Evolutionary conservation across 1,284 basidiomycete species (phyloP), one percentile per base, ranked within the genome.

Genomic region (Puccinia brachypodii): DNA sequence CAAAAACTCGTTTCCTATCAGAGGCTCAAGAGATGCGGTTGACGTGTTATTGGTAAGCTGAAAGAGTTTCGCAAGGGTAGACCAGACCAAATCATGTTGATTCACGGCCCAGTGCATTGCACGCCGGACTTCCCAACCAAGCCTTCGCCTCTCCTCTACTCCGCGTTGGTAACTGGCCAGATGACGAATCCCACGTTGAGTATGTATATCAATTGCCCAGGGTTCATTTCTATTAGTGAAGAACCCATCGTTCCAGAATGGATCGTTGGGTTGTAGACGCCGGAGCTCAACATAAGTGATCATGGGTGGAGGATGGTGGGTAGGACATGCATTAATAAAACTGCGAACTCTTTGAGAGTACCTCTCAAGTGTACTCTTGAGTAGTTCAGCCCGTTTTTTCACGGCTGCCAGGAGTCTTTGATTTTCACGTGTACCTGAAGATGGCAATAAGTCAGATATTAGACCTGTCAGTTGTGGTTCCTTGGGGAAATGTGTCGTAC

Each of bases 71-170:
- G 56, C 8, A 6, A 58, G 22, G 4, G 14, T 6, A 25, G 56
- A 28, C 56, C 56, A 58, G 31, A 58, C 4, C 2, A 58, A 25
- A 7, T 58, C 19, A 42, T 58, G 73, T 36, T 33, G 38, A 28
- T 38, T 28, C 3, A 76, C 25, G 19, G n/a, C 38, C 73, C 73
- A 76, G 19, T 42, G 28, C 50, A 60, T 76, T 13, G 50, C 53
- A 11, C 56, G 25, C 25, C 73, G 28, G 3, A 76, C 56, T 38
- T 76, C 73, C 73, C 47, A 76, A 6, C 73, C 73, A 76, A 76
- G 14, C 14, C 73, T 19, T 40, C 31, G 31, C 11, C 36, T 53
- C 25, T 76, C 73, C 25, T 72, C 69, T 28, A 38, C 14, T 3
- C 11, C 36, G 2, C 69, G 40, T 19, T 72, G n/a, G 28, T n/a